Percentiles rank a stretch among this genome's conserved stretches.
phyloP scores from a whole-genome alignment of 106 monocot species.

The Posidonia australis region DNA sequence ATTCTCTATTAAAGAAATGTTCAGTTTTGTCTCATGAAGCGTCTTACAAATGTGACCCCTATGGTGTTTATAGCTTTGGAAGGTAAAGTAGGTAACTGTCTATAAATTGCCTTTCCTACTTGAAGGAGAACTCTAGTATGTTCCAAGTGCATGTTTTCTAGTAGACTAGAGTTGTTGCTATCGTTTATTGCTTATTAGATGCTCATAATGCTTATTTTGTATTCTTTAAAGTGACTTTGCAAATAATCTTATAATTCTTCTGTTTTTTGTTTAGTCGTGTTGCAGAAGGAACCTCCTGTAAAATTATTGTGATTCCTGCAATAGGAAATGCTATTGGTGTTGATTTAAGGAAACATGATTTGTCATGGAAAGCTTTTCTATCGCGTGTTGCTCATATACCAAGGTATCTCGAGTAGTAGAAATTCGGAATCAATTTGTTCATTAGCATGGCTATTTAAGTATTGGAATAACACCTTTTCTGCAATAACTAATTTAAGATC shows the following conservation, averaged over 20 bases:
- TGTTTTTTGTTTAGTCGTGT: conserved; percentile 43
- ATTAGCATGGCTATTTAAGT: not conserved
- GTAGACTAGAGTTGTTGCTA: too few relatives aligned
- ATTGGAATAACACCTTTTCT: not conserved
- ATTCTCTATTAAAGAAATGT: too few relatives aligned
- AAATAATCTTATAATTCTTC: not conserved
- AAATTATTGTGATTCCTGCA: conserved; percentile 75
- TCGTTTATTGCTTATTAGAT: too few relatives aligned
- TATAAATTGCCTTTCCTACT: too few relatives aligned
- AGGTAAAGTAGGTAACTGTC: too few relatives aligned
- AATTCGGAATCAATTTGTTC: not conserved
- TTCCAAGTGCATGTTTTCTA: too few relatives aligned
- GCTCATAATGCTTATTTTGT: not conserved
- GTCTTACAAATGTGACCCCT: too few relatives aligned
- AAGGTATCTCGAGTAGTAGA: conserved; percentile 29
- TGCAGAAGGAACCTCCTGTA: conserved; percentile 40
- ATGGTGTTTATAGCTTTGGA: too few relatives aligned
- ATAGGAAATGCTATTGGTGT: conserved; percentile 38
- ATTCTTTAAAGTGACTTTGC: not conserved
- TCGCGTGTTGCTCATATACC: conserved; percentile 25
- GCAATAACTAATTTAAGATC: not conserved
- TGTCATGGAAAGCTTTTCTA: conserved; percentile 76
- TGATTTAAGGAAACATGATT: conserved; percentile 52
- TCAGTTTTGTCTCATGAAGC: too few relatives aligned
- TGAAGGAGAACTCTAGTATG: too few relatives aligned